Base-by-base conservation (phyloP, 345 rosid genomes). In the Orychophragmus violaceus region DNA sequence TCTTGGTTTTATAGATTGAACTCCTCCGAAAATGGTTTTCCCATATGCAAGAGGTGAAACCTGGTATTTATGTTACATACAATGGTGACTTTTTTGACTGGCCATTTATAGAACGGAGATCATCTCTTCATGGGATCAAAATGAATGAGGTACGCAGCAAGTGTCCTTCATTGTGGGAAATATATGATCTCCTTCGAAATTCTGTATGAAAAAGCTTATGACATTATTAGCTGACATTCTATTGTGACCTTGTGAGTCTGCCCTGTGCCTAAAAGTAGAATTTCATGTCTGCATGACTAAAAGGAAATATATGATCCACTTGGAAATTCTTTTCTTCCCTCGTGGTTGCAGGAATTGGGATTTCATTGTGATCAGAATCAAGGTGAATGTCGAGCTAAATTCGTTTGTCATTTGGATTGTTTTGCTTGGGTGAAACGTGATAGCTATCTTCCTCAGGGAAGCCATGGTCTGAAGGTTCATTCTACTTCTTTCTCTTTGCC, bases 351-450 rank as follows among this genome's bases (percentile, higher is more conserved):
- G 97, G 98, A 88, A 76, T 72, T 93, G 44, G 98, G 98, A 33
- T 90, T 93, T 74, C 90, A 82, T 62, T 90, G 96, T 36, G 89
- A 93, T 79, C 79, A 82, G 48, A 93, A 77, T 70, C 97, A 90
- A 75, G 98, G 98, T 60, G 97, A 93, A 78, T 93, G 98, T 69
- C 97, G 85, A 76, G 82, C 96, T 70, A 90, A 84, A 78, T 90
- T 90, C 76, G 81, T 89, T 59, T 93, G 98, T 74, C 98, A 93
- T 82, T 80, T 93, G 77, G 98, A 93, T 81, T 93, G 97, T 82
- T 88, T 86, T 80, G 98, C 98, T 71, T 93, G 98, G 98, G 98
- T 93, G 74, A 93, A 90, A 78, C 97, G 98, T 77, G 98, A 93
- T 60, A 93, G 98, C 78, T 93, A 93, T 84, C 95, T 93, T 30